Percentiles rank a stretch among this genome's conserved stretches.
These are phyloP conservation scores for Bjerkandera adusta DNA, from an alignment of 1,284 basidiomycete genomes.

Conservation along the genomic window DNA sequence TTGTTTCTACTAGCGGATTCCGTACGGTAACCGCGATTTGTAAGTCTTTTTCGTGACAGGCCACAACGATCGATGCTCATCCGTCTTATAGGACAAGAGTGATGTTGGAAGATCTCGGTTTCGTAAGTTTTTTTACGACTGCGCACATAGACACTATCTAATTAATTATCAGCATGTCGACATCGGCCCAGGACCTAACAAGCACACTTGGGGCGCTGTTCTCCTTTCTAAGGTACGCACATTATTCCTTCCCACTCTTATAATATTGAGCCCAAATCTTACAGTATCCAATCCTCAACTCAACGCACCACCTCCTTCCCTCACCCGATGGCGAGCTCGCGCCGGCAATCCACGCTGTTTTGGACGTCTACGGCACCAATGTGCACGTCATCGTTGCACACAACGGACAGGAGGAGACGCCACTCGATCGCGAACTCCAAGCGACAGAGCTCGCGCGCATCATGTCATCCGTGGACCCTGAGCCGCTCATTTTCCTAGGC, in stretches of 20 bases:
- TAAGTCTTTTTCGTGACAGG: slow-evolving; percentile 34
- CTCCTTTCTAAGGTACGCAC: slow-evolving; percentile 72
- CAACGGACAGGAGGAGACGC: slow-evolving; percentile 94
- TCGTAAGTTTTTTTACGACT: slow-evolving; percentile 50
- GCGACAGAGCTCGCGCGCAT: slow-evolving; percentile 81
- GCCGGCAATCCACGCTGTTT: slow-evolving; percentile 86
- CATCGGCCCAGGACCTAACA: slow-evolving; percentile 84
- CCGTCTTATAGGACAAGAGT: slow-evolving; percentile 65
- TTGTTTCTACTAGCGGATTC: slow-evolving; percentile 60
- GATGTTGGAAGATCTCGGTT: slow-evolving; percentile 78
- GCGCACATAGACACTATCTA: slow-evolving; percentile 8
- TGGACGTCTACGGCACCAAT: slow-evolving; percentile 81
- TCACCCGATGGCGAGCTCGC: slow-evolving; percentile 90
- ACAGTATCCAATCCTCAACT: slow-evolving; percentile 88
- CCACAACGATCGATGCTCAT: not conserved
- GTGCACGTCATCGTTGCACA: slow-evolving; percentile 87
- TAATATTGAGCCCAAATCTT: not conserved
- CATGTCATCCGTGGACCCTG: slow-evolving; percentile 70
- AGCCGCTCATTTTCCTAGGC: slow-evolving; percentile 85
- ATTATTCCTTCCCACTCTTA: not conserved
- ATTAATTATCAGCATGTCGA: slow-evolving; percentile 58
- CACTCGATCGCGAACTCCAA: slow-evolving; percentile 86
- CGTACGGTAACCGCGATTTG: slow-evolving; percentile 90
- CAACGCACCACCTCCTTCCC: slow-evolving; percentile 87
- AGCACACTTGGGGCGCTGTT: slow-evolving; percentile 90